These are phyloP conservation scores for Lablab purpureus DNA, from an alignment of 306 rosid genomes.

Conservation along the genomic window DNA sequence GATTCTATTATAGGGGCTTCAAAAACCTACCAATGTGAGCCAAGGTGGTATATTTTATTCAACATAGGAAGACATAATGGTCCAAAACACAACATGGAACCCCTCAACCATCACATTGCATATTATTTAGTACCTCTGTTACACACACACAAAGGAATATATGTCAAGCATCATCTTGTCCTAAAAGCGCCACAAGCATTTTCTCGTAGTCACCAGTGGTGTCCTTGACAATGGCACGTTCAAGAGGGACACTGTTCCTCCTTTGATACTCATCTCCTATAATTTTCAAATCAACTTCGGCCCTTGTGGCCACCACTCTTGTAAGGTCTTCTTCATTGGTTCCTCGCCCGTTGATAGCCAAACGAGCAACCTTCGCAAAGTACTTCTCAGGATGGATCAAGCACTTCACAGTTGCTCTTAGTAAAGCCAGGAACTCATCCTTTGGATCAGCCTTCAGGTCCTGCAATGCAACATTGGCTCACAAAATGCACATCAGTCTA, in stretches of 20 bases:
- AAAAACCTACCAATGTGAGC: slow-evolving; percentile 22
- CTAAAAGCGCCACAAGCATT: slow-evolving; percentile 51
- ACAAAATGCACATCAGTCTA: background rate
- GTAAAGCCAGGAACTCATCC: slow-evolving; percentile 50
- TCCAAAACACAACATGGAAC: slow-evolving; percentile 21
- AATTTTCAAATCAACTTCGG: slow-evolving; percentile 54
- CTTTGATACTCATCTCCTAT: slow-evolving; percentile 55
- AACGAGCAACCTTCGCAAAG: slow-evolving; percentile 51
- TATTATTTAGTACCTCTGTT: background rate
- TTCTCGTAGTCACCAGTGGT: slow-evolving; percentile 53
- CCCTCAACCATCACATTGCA: slow-evolving; percentile 28
- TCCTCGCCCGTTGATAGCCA: slow-evolving; percentile 52
- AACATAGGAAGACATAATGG: slow-evolving; percentile 31
- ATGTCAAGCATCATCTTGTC: slow-evolving; percentile 46
- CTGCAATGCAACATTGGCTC: slow-evolving; percentile 44
- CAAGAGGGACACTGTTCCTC: slow-evolving; percentile 58
- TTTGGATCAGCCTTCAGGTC: slow-evolving; percentile 55
- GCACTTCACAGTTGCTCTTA: slow-evolving; percentile 56
- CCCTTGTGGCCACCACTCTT: slow-evolving; percentile 60
- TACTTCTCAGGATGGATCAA: slow-evolving; percentile 49
- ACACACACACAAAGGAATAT: background rate
- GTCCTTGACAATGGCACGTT: slow-evolving; percentile 54
- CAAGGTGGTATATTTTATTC: slow-evolving; percentile 23
- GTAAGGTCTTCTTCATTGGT: slow-evolving; percentile 58
- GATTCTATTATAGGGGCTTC: slow-evolving; percentile 13